Conservation (phyloP, 169 alveolate species). For the Plasmodium knowlesi region DNA sequence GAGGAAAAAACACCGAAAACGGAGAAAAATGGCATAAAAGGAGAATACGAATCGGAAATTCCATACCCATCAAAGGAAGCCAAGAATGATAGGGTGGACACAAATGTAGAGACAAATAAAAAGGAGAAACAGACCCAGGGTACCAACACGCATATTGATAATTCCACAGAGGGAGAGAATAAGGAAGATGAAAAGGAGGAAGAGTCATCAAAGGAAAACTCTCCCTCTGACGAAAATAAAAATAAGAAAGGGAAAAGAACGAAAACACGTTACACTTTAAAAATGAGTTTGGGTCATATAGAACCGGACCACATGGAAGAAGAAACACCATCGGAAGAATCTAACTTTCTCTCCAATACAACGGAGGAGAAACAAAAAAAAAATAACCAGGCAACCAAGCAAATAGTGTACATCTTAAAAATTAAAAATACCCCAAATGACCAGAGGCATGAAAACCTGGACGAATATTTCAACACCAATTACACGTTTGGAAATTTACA, state of each 20-base stretch:
- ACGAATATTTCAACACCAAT: conserved; percentile 66
- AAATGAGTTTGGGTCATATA: conserved; percentile 42
- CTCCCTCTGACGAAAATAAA: neutral
- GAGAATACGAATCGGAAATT: neutral
- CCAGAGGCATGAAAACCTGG: conserved; percentile 20
- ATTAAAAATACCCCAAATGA: conserved; percentile 14
- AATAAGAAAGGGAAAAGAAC: neutral
- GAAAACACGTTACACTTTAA: conserved; percentile 17
- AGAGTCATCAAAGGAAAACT: neutral
- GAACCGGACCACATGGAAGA: conserved; percentile 10
- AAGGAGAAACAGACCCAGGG: neutral
- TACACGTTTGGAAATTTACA: conserved; percentile 65
- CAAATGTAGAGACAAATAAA: neutral
- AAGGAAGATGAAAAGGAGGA: neutral
- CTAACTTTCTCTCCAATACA: neutral
- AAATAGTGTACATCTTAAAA: conserved; percentile 39
- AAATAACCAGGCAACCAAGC: conserved; percentile 1
- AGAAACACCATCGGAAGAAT: neutral
- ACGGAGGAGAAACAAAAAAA: neutral
- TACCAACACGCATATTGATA: neutral
- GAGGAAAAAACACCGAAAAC: neutral
- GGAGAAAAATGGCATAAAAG: conserved; percentile 6
- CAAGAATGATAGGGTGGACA: neutral
- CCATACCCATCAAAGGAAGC: neutral
- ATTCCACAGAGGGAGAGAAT: neutral